Evolutionary conservation across 2,329 filamentous ascomycete species (phyloP).

Genomic region (Arthroderma sp.): DNA sequence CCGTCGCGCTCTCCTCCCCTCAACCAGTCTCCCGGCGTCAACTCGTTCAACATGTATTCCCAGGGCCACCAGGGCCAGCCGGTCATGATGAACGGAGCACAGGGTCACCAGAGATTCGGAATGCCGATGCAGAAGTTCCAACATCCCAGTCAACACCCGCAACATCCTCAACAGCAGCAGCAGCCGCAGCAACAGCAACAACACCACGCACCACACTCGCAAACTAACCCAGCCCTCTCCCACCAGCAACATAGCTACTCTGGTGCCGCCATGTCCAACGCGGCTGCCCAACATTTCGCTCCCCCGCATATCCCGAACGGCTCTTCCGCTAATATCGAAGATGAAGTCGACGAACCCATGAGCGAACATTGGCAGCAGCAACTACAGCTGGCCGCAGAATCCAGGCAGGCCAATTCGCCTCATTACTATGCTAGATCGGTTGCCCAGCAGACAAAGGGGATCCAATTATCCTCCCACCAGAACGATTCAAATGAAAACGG

Average conservation of each 20-base stretch:
- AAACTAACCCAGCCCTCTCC: constrained; percentile 32
- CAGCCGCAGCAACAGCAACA: constrained; percentile 25
- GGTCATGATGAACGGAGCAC: constrained; percentile 40
- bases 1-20: constrained; percentile 37
- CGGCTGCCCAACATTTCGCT: constrained; percentile 45
- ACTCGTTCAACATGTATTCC: constrained; percentile 37
- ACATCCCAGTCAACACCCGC: constrained; percentile 36
- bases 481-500: constrained; percentile 37
- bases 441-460: constrained; percentile 37
- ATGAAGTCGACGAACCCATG: constrained; percentile 45
- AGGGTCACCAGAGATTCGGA: constrained; percentile 38
- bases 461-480: constrained; percentile 37
- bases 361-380: constrained; percentile 80
- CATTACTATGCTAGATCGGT: constrained; percentile 53
- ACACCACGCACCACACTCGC: constrained; percentile 33
- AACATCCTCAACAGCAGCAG: constrained; percentile 30
- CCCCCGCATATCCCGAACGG: constrained; percentile 49
- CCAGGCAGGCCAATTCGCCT: constrained; percentile 55
- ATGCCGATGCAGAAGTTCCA: constrained; percentile 40
- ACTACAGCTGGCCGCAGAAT: constrained; percentile 64
- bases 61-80: constrained; percentile 39
- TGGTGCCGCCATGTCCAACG: constrained; percentile 33
- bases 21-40: constrained; percentile 32
- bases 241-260: constrained; percentile 39
- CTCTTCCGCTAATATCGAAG: constrained; percentile 44